Base-by-base conservation (phyloP, 1,139 yeast genomes). In the Pneumocystis canis region DNA sequence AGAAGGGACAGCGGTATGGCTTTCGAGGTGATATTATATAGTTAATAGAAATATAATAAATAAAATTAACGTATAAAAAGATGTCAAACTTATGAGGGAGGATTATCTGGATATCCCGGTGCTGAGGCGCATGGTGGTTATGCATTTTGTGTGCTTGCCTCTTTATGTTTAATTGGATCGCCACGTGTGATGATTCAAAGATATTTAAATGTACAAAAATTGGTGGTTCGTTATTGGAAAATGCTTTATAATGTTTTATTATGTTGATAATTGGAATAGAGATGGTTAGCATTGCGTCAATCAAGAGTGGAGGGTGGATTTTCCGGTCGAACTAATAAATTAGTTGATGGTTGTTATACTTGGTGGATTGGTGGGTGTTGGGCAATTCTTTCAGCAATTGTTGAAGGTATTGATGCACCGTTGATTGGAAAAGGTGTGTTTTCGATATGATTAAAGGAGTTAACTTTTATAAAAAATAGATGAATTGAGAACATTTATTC, bases 61-160 rank as follows among this genome's bases (percentile, higher is more conserved):
- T 25, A 20, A 47, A 25, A 11, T 47, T 47, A 47, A 47, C 25
- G n/a, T 25, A 47, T 47, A n/a, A 69, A 75, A 0, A 68, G 71
- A 11, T 89, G 97, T 69, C 98, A 92, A 73, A 87, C 95, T 0
- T 90, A 81, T 73, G 98, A 94, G 74, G 98, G 99, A 31, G 98
- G 98, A 0, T 87, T 90, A 74, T 87, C 92, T 1, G 96, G 95
- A 0, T 77, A 78, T 11, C 90, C 95, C 0, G 76, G 75, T 9
- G 84, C 87, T 61, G 99, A 94, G 73, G 97, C 97, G 0, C 99
- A 94, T 72, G 98, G 97, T 1, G 99, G 98, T 0, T 92, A 92
- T 72, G 83, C 97, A 0, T 94, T 82, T 71, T 92, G 98, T 76
- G 95, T 92, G 0, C 74, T 88, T 7, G 96, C 96, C 0, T 80